A percentile compares a stretch with the other conserved stretches of the same genome.
These are phyloP conservation scores for Barnettozyma vustinii DNA, from an alignment of 805 yeast genomes.

Conservation along the genomic window DNA sequence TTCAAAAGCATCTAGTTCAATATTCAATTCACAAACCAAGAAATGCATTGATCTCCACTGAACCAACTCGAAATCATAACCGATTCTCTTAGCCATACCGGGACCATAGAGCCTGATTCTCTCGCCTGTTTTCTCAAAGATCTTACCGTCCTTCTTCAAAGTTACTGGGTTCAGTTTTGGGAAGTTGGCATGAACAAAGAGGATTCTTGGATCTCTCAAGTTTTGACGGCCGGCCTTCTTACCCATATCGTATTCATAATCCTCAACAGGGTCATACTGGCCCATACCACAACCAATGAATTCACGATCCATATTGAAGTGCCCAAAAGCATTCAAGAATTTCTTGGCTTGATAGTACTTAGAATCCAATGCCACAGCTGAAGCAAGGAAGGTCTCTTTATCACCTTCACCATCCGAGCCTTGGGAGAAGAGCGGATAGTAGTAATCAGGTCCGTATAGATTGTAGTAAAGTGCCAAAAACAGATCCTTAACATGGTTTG, in stretches of 20 bases:
- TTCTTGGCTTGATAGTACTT: constrained; percentile 58
- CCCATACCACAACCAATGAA: constrained; percentile 63
- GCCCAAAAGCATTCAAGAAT: constrained; percentile 51
- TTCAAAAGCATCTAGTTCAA: constrained; percentile 40
- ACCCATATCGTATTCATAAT: constrained; percentile 30
- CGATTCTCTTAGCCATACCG: constrained; percentile 44
- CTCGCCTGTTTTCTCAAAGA: constrained; percentile 37
- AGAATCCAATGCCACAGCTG: constrained; percentile 51
- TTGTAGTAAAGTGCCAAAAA: constrained; percentile 56
- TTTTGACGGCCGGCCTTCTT: constrained; percentile 19
- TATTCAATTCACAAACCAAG: constrained; percentile 45
- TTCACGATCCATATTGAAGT: constrained; percentile 33
- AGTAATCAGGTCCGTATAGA: constrained; percentile 53
- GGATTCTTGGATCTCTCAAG: constrained; percentile 26
- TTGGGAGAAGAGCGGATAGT: constrained; percentile 51
- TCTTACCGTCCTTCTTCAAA: constrained; percentile 37
- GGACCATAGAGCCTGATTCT: constrained; percentile 56
- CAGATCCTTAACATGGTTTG: constrained; percentile 47
- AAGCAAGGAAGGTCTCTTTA: constrained; percentile 57
- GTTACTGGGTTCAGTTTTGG: constrained; percentile 63
- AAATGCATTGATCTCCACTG: constrained; percentile 56
- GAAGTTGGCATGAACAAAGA: constrained; percentile 62
- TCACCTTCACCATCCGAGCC: constrained; percentile 54
- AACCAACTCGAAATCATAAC: constrained; percentile 53
- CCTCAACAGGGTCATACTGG: constrained; percentile 53